Base-by-base conservation (phyloP, 768 basidiomycete genomes). In the Leccinum arenicola region DNA sequence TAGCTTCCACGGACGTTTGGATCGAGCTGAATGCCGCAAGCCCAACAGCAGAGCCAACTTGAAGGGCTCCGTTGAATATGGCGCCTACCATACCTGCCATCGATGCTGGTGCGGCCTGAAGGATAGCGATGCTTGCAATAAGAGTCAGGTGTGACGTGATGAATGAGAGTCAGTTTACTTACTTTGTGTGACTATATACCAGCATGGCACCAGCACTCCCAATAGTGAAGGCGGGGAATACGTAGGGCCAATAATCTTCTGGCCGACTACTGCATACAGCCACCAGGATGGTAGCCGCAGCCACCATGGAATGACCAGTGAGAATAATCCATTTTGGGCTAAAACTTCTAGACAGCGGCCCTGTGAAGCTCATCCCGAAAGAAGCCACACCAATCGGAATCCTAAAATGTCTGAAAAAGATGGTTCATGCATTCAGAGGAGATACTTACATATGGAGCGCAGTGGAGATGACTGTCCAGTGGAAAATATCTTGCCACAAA, bases 61-160 rank as follows among this genome's bases (percentile, higher is more conserved):
- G 81, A 1, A 84, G 75, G 11, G 80, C 79, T 23, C 77, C 76
- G 57, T 82, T 82, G 73, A 83, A 82, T 43, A 85, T 78, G 15
- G 84, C 84, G 19, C 81, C 81, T 15, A 83, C 76, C 5, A 78
- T 80, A 43, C 84, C 84, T 4, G 82, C 75, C 65, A 81, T 78
- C n/a, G 74, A 73, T 8, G 78, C 58, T 6, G 82, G 82, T 5
- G 76, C 77, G 38, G 76, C 76, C 58, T 74, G 76, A 69, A 85
- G 78, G 43, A 84, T 75, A 14, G 81, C 80, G 50, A 84, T 79
- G 63, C 80, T 84, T 54, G 3, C 2, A 25, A 35, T 50, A 6
- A 48, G 40, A 33, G 25, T 62, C 14, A 56, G 38, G 11, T 54
- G 14, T 15, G 23, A 52, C 3, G 19, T 21, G 55, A 23, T 45